Conservation (phyloP, 805 yeast species). For the Yarrowia hollandica region DNA sequence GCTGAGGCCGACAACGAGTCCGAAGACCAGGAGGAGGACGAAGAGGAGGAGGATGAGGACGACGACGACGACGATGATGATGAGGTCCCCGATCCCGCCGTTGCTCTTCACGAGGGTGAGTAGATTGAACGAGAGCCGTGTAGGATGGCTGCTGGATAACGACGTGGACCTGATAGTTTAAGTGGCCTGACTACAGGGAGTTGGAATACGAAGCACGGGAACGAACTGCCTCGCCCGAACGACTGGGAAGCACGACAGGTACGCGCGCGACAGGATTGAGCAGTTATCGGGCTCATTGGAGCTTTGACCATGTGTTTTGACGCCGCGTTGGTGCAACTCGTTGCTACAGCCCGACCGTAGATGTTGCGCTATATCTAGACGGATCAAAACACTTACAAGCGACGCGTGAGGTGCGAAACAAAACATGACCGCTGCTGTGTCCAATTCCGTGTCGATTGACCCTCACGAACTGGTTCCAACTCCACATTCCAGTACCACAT, state of each 20-base stretch:
- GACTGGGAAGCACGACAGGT: not conserved
- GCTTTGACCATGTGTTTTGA: too few species aligned
- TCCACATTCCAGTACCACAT: not conserved
- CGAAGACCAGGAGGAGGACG: conserved; percentile 42
- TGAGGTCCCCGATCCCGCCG: conserved; percentile 51
- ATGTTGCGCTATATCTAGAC: too few species aligned
- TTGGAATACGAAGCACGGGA: too few species aligned
- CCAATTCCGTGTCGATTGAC: too few species aligned
- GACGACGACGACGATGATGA: conserved; percentile 49
- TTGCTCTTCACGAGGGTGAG: conserved; percentile 28
- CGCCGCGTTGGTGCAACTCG: too few species aligned
- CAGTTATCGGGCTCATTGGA: not conserved
- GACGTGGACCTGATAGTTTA: not conserved
- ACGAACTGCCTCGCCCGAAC: too few species aligned
- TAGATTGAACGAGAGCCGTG: not conserved
- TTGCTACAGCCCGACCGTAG: too few species aligned
- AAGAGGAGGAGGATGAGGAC: conserved; percentile 39
- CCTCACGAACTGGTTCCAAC: too few species aligned
- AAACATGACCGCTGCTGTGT: too few species aligned
- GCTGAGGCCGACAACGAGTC: conserved; percentile 31
- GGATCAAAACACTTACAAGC: too few species aligned
- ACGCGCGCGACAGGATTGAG: not conserved
- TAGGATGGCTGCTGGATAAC: not conserved
- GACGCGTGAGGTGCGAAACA: too few species aligned
- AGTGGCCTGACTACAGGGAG: too few species aligned